These are phyloP conservation scores for Microbotryum lychnidis-dioicae DNA, from an alignment of 1,284 basidiomycete species.

Conservation along the genomic window DNA sequence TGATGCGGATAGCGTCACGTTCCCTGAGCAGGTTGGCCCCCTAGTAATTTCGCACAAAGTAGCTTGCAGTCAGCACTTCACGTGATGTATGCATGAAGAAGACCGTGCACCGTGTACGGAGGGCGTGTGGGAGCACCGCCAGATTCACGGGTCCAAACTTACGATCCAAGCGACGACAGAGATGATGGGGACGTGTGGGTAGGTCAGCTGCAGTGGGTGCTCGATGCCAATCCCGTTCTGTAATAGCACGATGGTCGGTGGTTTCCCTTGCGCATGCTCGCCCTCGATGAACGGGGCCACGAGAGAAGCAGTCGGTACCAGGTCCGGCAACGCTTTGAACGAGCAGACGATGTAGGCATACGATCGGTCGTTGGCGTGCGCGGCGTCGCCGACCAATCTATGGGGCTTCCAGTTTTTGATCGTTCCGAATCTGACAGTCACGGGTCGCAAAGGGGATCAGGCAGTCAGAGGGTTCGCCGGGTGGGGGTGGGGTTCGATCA, in stretches of 20 bases:
- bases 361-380: constrained; percentile 28
- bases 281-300: constrained; percentile 30
- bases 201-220: constrained; percentile 39
- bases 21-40: constrained; percentile 38
- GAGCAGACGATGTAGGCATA: constrained; percentile 22
- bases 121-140: too few species aligned
- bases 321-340: constrained; percentile 23
- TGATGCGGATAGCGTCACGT: constrained; percentile 34
- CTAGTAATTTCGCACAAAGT: too few species aligned
- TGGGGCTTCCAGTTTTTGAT: constrained; percentile 25
- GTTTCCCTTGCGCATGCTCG: constrained; percentile 1
- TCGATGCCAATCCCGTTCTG: constrained; percentile 45
- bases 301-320: constrained; percentile 24
- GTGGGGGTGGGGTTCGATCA: too few species aligned
- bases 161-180: constrained; percentile 44
- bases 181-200: constrained; percentile 38
- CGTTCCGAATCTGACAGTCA: constrained; percentile 5
- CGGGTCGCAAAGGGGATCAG: too few species aligned
- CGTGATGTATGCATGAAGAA: too few species aligned
- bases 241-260: constrained; percentile 20
- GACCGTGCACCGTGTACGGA: too few species aligned
- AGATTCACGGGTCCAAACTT: too few species aligned
- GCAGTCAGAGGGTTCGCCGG: too few species aligned
- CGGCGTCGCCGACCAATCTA: constrained; percentile 20
- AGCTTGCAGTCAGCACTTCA: too few species aligned